Conservation (phyloP, 257 asterid species). For the Capsicum chinense region DNA sequence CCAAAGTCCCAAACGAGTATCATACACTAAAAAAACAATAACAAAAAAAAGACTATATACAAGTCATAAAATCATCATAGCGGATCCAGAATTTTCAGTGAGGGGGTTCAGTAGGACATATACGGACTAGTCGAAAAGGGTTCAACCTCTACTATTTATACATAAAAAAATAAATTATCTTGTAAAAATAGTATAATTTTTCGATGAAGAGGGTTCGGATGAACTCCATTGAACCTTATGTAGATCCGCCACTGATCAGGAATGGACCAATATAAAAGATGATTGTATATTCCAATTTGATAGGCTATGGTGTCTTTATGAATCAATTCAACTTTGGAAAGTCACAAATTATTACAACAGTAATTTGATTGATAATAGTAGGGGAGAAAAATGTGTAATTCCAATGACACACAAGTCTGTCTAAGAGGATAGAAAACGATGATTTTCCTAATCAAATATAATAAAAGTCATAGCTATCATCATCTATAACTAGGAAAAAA, state of each 20-base stretch:
- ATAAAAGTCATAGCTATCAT: constrained; percentile 21
- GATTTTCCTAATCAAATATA: background rate
- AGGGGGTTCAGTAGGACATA: too few relatives aligned
- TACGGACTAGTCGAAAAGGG: too few relatives aligned
- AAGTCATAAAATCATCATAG: background rate
- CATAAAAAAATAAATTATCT: too few relatives aligned
- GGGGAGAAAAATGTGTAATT: constrained; percentile 11
- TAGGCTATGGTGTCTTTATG: background rate
- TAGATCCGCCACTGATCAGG: background rate
- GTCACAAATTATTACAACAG: background rate
- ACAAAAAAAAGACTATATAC: background rate
- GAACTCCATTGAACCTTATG: too few relatives aligned
- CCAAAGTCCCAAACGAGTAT: too few relatives aligned
- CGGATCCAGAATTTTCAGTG: too few relatives aligned
- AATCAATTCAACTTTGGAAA: background rate
- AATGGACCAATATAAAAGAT: constrained; percentile 18
- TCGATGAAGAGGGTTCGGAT: too few relatives aligned
- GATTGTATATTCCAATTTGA: constrained; percentile 23
- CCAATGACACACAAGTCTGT: background rate
- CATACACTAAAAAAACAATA: too few relatives aligned
- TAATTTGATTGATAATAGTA: background rate
- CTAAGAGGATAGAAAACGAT: background rate
- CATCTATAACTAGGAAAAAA: background rate
- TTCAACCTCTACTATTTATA: too few relatives aligned
- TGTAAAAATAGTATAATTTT: too few relatives aligned